A percentile compares a stretch with the other conserved stretches of the same genome.
phyloP scores from a whole-genome alignment of 805 yeast genomes.

The Saturnispora halmiae region DNA sequence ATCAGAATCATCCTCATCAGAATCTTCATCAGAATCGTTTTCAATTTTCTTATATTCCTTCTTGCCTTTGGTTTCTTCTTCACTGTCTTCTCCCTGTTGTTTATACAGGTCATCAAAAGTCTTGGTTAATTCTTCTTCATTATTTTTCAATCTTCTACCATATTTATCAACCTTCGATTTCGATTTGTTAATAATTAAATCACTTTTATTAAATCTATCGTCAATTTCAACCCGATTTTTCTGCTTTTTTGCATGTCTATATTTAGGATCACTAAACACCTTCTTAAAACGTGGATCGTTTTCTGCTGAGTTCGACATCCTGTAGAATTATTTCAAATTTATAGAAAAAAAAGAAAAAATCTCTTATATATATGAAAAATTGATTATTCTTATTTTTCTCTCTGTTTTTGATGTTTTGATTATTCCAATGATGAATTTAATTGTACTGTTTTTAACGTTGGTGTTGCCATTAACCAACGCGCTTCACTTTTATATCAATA shows the following conservation, averaged over 20 bases:
- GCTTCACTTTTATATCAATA: slow-evolving; percentile 70
- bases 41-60: slow-evolving; percentile 27
- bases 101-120: slow-evolving; percentile 55
- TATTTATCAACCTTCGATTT: slow-evolving; percentile 69
- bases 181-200: slow-evolving; percentile 42
- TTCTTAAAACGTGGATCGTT: slow-evolving; percentile 69
- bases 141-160: slow-evolving; percentile 58
- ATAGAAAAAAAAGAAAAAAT: background rate
- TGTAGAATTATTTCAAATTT: background rate
- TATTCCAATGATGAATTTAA: background rate
- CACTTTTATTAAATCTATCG: slow-evolving; percentile 67
- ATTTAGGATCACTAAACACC: slow-evolving; percentile 82
- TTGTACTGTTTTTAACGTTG: background rate
- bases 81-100: slow-evolving; percentile 30
- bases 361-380: background rate
- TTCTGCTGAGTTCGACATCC: slow-evolving; percentile 8
- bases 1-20: slow-evolving; percentile 23
- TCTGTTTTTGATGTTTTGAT: background rate
- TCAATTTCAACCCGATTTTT: slow-evolving; percentile 73
- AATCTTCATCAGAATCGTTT: slow-evolving; percentile 30
- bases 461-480: slow-evolving; percentile 29
- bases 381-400: background rate
- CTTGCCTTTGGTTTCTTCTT: slow-evolving; percentile 20
- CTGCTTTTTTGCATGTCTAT: slow-evolving; percentile 61
- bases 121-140: slow-evolving; percentile 13